phyloP scores from a whole-genome alignment of 202 grass and related monocot genomes.

The Brachypodium distachyon region DNA sequence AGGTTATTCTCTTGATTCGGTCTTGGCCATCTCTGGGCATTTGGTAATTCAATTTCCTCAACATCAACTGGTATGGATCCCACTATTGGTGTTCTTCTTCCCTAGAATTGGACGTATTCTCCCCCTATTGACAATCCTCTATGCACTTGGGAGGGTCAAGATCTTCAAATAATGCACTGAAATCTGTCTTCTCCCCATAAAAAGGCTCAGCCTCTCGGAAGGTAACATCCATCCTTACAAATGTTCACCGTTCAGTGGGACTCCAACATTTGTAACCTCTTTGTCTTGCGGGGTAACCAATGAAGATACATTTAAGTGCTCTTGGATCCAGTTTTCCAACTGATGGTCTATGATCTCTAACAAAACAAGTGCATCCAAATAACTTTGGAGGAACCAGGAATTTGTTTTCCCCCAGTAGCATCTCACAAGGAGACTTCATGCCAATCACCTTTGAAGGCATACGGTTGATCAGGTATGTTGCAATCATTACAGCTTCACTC shows the following conservation, averaged over 20 bases:
- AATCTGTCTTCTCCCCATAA: background rate
- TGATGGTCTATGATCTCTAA: background rate
- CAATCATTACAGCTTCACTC: too few species aligned
- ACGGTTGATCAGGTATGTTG: too few species aligned
- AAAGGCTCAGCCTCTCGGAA: background rate
- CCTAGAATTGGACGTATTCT: background rate
- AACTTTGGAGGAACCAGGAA: background rate
- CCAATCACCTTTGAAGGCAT: too few species aligned
- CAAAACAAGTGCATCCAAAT: background rate
- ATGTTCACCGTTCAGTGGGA: background rate
- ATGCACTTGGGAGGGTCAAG: background rate
- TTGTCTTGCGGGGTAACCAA: background rate
- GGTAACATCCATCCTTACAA: background rate
- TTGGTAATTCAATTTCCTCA: background rate
- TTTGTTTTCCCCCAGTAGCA: background rate
- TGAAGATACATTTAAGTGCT: too few species aligned
- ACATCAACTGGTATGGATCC: background rate
- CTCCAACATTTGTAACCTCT: background rate
- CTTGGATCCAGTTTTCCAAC: background rate
- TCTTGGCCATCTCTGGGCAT: background rate
- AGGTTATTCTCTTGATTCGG: background rate
- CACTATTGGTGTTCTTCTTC: background rate
- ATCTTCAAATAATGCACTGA: background rate
- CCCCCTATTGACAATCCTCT: background rate
- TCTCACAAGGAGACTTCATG: background rate